These are phyloP conservation scores for Leucoagaricus sp. DNA, from an alignment of 1,284 basidiomycete species.

Conservation along the genomic window DNA sequence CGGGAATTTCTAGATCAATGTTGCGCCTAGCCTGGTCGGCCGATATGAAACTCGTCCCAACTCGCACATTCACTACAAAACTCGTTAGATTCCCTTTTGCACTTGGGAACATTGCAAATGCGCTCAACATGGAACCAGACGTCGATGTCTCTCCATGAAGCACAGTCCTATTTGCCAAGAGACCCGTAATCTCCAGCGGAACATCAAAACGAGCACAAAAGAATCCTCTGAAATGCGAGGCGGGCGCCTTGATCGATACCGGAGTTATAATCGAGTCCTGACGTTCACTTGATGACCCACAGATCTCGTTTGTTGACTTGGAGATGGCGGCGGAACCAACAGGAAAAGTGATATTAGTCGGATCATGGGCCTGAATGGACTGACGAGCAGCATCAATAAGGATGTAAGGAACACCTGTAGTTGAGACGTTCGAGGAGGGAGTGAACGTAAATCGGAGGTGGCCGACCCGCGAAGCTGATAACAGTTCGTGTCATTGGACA, in stretches of 20 bases:
- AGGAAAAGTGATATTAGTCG: slow-evolving; percentile 63
- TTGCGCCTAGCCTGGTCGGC: slow-evolving; percentile 70
- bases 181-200: background rate
- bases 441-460: slow-evolving; percentile 76
- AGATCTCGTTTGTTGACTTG: slow-evolving; percentile 55
- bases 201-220: slow-evolving; percentile 74
- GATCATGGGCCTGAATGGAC: slow-evolving; percentile 59
- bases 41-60: slow-evolving; percentile 81
- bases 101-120: slow-evolving; percentile 54
- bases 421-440: slow-evolving; percentile 31
- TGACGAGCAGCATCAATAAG: slow-evolving; percentile 72
- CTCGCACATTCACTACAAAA: slow-evolving; percentile 55
- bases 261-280: slow-evolving; percentile 75
- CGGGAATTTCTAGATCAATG: slow-evolving; percentile 39
- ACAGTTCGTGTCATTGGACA: background rate
- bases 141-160: slow-evolving; percentile 29
- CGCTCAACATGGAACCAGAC: slow-evolving; percentile 55
- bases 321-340: slow-evolving; percentile 53
- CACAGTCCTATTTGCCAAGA: slow-evolving; percentile 8
- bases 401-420: slow-evolving; percentile 45
- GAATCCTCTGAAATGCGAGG: slow-evolving; percentile 63
- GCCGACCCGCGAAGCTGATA: slow-evolving; percentile 74
- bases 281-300: slow-evolving; percentile 71
- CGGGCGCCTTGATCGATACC: slow-evolving; percentile 47
- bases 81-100: slow-evolving; percentile 7